These are phyloP conservation scores for Capsicum baccatum DNA, from an alignment of 257 asterid genomes.

Conservation along the genomic window DNA sequence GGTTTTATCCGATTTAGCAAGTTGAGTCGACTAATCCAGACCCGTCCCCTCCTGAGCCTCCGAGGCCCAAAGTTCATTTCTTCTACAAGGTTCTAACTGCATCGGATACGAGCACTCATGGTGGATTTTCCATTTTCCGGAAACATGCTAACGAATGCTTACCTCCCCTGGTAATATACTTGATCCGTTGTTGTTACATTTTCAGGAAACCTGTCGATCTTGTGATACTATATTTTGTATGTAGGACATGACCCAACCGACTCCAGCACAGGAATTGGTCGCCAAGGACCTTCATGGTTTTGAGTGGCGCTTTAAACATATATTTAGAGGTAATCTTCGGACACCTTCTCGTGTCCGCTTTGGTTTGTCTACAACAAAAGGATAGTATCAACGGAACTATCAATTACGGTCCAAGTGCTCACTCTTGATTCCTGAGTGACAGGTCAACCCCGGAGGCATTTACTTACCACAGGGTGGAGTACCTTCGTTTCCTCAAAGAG, in stretches of 20 bases:
- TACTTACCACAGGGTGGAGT: constrained; percentile 92
- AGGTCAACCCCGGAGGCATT: constrained; percentile 90
- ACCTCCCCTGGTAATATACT: constrained; percentile 48
- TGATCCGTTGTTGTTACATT: neutral
- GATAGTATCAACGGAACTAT: neutral
- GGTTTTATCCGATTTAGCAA: constrained; percentile 41
- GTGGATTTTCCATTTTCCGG: constrained; percentile 61
- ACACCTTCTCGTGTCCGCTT: neutral
- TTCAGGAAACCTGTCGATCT: neutral
- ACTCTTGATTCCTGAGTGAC: constrained; percentile 25
- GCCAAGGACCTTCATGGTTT: constrained; percentile 76
- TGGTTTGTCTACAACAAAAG: neutral
- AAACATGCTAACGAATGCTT: constrained; percentile 59
- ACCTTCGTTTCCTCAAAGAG: constrained; percentile 76
- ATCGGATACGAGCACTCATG: constrained; percentile 65
- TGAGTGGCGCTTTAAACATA: constrained; percentile 83
- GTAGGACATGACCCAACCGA: constrained; percentile 59
- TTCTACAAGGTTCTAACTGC: constrained; percentile 62
- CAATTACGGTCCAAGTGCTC: neutral
- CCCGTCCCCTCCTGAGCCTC: constrained; percentile 36
- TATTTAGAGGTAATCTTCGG: constrained; percentile 62
- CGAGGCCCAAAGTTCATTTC: constrained; percentile 44
- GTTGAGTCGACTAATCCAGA: constrained; percentile 49
- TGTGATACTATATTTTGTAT: neutral
- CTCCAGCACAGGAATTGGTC: constrained; percentile 69